A percentile compares a stretch with the other conserved stretches of the same genome.
phyloP scores from a whole-genome alignment of 139 green algal species.

The Tetratostichococcus sp. region DNA sequence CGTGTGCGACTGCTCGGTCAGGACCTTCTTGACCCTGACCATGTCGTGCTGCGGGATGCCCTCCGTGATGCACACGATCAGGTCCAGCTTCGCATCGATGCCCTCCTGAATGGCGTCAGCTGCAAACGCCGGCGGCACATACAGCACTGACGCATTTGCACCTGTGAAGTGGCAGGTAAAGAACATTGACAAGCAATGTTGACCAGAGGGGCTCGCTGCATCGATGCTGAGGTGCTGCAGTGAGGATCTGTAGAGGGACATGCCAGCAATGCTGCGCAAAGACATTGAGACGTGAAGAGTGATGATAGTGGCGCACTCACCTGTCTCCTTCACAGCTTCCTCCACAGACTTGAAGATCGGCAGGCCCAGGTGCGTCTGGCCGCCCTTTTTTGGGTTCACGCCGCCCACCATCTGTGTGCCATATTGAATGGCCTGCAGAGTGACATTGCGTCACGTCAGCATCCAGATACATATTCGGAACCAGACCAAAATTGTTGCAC shows the following conservation, averaged over 20 bases:
- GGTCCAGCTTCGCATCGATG: constrained; percentile 88
- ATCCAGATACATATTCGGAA: neutral
- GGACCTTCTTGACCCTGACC: constrained; percentile 90
- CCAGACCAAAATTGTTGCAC: neutral
- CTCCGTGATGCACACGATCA: constrained; percentile 99
- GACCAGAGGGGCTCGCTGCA: too few species aligned
- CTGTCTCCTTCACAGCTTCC: constrained; percentile 73
- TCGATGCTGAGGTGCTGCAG: too few species aligned
- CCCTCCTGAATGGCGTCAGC: constrained; percentile 92
- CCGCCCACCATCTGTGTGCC: constrained; percentile 97
- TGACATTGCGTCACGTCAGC: neutral
- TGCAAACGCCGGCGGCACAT: constrained; percentile 93
- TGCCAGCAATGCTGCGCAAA: too few species aligned
- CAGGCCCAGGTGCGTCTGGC: constrained; percentile 88
- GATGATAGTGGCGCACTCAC: too few species aligned
- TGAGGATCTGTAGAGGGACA: too few species aligned
- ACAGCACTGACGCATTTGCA: constrained; percentile 86
- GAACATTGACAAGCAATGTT: too few species aligned
- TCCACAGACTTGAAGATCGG: constrained; percentile 85
- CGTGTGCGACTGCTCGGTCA: constrained; percentile 84
- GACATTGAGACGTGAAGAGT: too few species aligned
- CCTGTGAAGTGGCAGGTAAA: constrained; percentile 1
- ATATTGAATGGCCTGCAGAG: constrained; percentile 91
- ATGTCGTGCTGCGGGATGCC: constrained; percentile 98
- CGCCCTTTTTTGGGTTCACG: constrained; percentile 95